A percentile compares a stretch with the other conserved stretches of the same genome.
phyloP scores from a whole-genome alignment of 768 basidiomycete species.

The Albatrellus ellisii region DNA sequence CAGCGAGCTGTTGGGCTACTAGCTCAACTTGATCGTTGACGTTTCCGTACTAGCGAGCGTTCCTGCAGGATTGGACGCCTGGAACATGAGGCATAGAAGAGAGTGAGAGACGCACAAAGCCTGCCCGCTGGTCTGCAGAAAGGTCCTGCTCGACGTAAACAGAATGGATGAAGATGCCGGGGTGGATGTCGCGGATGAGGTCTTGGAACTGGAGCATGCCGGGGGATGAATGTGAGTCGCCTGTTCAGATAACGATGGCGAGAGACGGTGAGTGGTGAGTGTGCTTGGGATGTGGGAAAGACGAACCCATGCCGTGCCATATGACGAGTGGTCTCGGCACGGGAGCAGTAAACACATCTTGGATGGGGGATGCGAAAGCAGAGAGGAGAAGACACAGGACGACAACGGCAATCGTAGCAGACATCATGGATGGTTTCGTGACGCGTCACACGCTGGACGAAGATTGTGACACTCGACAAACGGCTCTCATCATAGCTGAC shows the following conservation, averaged over 20 bases:
- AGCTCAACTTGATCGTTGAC: conserved; percentile 54
- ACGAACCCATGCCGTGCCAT: background rate
- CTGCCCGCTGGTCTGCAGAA: conserved; percentile 53
- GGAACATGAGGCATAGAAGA: background rate
- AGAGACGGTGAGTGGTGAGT: background rate
- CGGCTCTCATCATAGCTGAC: too few species aligned
- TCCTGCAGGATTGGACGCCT: background rate
- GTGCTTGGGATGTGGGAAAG: background rate
- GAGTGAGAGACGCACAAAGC: conserved; percentile 42
- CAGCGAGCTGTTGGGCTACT: conserved; percentile 51
- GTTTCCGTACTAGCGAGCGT: conserved; percentile 53
- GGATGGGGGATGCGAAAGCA: background rate
- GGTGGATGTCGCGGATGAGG: conserved; percentile 47
- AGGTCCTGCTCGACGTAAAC: conserved; percentile 51
- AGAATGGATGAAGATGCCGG: conserved; percentile 68
- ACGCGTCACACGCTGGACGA: too few species aligned
- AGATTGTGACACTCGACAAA: too few species aligned
- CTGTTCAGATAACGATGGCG: conserved; percentile 22
- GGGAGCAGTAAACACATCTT: background rate
- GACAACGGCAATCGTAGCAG: background rate
- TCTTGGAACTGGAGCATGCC: conserved; percentile 59
- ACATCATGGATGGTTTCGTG: too few species aligned
- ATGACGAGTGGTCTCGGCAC: background rate
- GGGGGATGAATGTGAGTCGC: conserved; percentile 63
- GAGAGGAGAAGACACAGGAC: background rate